Evolutionary conservation across 192 early-diverging fungal genomes (phyloP).

Genomic region (Gonapodya prolifera): DNA sequence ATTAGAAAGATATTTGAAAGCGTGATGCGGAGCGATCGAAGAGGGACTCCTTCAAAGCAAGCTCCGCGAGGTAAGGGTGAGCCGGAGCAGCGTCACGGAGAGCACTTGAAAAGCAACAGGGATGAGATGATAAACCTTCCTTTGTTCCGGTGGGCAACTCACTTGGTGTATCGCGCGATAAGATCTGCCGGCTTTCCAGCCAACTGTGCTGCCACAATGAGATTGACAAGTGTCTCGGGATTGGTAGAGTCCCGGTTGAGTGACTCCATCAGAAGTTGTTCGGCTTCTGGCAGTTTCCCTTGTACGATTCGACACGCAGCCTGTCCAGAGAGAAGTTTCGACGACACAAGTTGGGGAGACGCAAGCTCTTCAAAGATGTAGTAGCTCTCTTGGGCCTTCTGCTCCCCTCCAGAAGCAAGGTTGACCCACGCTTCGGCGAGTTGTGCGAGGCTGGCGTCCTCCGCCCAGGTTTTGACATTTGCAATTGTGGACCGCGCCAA

Average conservation of each 20-base stretch:
- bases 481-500: conserved; percentile 71
- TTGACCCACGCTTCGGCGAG: conserved; percentile 84
- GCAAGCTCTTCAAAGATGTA: conserved; percentile 90
- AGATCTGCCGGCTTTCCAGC: conserved; percentile 55
- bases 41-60: conserved; percentile 61
- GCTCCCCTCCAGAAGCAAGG: conserved; percentile 52
- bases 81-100: conserved; percentile 57
- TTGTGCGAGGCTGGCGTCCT: conserved; percentile 88
- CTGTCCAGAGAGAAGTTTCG: conserved; percentile 62
- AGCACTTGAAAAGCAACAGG: conserved; percentile 31
- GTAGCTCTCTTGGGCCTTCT: conserved; percentile 72
- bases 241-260: conserved; percentile 55
- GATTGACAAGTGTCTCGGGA: conserved; percentile 77
- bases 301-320: conserved; percentile 73
- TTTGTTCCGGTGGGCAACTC: conserved; percentile 10
- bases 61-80: conserved; percentile 66
- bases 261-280: conserved; percentile 62
- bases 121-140: neutral
- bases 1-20: conserved; percentile 12
- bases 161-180: conserved; percentile 50
- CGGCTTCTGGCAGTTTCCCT: conserved; percentile 71
- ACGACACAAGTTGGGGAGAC: conserved; percentile 51
- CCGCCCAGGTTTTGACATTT: conserved; percentile 72
- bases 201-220: conserved; percentile 60
- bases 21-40: conserved; percentile 63